A percentile compares a stretch with the other conserved stretches of the same genome.
phyloP scores from a whole-genome alignment of 2,329 filamentous ascomycete genomes.

The Neofusicoccum parvum region DNA sequence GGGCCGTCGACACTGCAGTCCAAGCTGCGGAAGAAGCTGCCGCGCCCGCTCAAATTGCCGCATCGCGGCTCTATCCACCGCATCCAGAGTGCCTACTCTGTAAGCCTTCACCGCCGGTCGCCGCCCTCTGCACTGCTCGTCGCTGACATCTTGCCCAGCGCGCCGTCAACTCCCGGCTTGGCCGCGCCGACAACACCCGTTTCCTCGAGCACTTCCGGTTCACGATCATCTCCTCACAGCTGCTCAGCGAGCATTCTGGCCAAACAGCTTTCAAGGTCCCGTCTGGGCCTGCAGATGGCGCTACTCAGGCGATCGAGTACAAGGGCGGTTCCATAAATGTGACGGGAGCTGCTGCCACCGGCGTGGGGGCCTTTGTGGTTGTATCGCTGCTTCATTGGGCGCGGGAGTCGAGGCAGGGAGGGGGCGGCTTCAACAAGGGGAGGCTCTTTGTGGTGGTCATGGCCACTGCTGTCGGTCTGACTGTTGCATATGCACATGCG shows the following conservation, averaged over 20 bases:
- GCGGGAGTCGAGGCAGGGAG: constrained; percentile 53
- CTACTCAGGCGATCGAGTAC: constrained; percentile 34
- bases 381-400: constrained; percentile 74
- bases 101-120: constrained; percentile 25
- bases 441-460: constrained; percentile 50
- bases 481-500: constrained; percentile 70
- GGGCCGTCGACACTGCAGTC: constrained; percentile 52
- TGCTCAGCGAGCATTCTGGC: constrained; percentile 68
- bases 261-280: constrained; percentile 43
- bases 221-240: constrained; percentile 86
- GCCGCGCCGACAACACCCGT: constrained; percentile 75
- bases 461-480: constrained; percentile 55
- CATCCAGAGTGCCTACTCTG: constrained; percentile 42
- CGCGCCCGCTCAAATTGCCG: constrained; percentile 47
- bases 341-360: constrained; percentile 68
- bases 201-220: constrained; percentile 95
- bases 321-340: constrained; percentile 56
- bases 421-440: constrained; percentile 55
- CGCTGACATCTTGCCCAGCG: constrained; percentile 48
- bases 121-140: constrained; percentile 24
- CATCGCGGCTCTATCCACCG: constrained; percentile 42
- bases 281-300: constrained; percentile 32
- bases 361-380: constrained; percentile 61
- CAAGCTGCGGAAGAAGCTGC: constrained; percentile 52
- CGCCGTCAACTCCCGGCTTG: constrained; percentile 71